These are phyloP conservation scores for Exophiala viscosa DNA, from an alignment of 2,329 filamentous ascomycete species.

Conservation along the genomic window DNA sequence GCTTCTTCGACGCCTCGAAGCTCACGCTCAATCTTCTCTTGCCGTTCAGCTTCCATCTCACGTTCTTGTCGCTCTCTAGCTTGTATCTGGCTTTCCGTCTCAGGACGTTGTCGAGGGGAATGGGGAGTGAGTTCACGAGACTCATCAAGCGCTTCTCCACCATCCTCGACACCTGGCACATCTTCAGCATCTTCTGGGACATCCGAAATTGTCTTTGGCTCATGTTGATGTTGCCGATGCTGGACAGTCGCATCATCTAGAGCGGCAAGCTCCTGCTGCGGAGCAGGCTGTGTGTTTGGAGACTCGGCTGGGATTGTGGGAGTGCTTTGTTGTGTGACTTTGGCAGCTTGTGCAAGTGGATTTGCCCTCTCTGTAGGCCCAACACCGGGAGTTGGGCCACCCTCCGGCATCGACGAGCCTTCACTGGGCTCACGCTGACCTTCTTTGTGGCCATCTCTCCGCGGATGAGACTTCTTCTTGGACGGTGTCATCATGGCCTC, in stretches of 20 bases:
- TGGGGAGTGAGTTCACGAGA: neutral
- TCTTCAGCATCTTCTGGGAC: neutral
- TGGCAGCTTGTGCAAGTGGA: neutral
- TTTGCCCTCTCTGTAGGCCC: neutral
- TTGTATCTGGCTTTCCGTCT: constrained; percentile 12
- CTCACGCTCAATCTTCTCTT: constrained; percentile 6
- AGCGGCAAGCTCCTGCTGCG: neutral
- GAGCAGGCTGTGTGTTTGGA: neutral
- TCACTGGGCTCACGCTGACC: neutral
- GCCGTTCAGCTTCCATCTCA: constrained; percentile 10
- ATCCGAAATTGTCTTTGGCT: neutral
- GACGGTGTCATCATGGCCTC: neutral
- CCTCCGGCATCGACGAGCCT: too few species aligned
- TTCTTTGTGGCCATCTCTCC: neutral
- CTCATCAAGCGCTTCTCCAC: neutral
- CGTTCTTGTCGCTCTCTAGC: constrained; percentile 8
- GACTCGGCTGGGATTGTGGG: neutral
- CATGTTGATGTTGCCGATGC: neutral
- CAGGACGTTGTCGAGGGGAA: constrained; percentile 5
- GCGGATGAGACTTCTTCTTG: neutral
- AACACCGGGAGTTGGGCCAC: neutral
- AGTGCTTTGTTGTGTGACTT: neutral
- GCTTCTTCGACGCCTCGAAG: constrained; percentile 26
- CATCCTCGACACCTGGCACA: neutral
- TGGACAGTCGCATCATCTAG: neutral